These are phyloP conservation scores for Solanum aculeatissimum DNA, from an alignment of 305 asterid genomes.

Conservation along the genomic window DNA sequence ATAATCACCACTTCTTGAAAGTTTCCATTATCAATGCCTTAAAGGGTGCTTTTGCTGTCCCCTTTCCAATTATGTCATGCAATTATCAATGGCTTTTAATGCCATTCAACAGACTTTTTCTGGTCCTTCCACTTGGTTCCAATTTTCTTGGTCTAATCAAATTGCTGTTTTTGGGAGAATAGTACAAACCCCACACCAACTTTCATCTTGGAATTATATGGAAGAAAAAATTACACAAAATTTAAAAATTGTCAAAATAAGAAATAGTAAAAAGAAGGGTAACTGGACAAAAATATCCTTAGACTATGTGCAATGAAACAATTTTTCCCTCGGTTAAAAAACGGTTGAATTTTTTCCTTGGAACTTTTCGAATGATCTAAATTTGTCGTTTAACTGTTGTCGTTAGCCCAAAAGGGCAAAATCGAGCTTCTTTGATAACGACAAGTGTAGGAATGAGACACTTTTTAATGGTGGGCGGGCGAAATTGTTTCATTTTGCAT, in stretches of 20 bases:
- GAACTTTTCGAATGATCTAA: not conserved
- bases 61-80: not conserved
- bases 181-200: not conserved
- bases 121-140: conserved; percentile 14
- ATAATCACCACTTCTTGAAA: not conserved
- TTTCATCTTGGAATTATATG: not conserved
- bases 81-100: not conserved
- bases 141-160: not conserved
- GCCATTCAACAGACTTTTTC: conserved; percentile 9
- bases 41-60: conserved; percentile 6
- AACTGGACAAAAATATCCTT: not conserved
- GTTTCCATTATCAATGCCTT: conserved; percentile 4
- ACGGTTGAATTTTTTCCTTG: not conserved
- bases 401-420: not conserved
- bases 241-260: not conserved
- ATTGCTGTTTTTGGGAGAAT: not conserved
- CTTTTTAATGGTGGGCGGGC: not conserved
- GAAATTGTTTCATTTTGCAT: not conserved
- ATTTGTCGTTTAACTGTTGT: not conserved
- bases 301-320: not conserved
- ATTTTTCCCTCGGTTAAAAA: not conserved
- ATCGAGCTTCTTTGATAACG: not conserved
- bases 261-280: not conserved
- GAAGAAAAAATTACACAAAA: not conserved
- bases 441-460: not conserved